phyloP scores from a whole-genome alignment of 129 eudicot genomes.

The Pseudognaphalium luteoalbum region DNA sequence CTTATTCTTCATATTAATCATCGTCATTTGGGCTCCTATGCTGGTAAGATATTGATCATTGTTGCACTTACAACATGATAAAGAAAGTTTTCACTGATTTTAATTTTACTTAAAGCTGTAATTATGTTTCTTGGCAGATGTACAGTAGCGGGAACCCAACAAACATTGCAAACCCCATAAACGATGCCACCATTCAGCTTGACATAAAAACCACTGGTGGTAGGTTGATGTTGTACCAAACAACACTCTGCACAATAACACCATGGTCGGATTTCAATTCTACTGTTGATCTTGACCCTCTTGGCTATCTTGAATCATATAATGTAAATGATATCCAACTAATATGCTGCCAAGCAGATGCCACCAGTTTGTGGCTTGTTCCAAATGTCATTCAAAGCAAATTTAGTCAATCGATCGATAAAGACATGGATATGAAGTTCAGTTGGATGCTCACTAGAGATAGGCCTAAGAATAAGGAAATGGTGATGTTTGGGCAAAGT shows the following conservation, averaged over 20 bases:
- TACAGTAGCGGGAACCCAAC: constrained; percentile 65
- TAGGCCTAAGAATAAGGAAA: constrained; percentile 56
- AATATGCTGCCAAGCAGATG: constrained; percentile 61
- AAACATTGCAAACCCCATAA: constrained; percentile 57
- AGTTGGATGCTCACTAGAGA: constrained; percentile 48
- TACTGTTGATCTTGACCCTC: constrained; percentile 44
- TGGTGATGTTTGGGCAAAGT: constrained; percentile 45
- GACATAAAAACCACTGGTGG: constrained; percentile 45
- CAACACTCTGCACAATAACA: constrained; percentile 49
- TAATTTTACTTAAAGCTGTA: background rate
- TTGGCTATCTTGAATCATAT: constrained; percentile 43
- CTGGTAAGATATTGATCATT: constrained; percentile 37
- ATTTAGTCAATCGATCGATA: constrained; percentile 36
- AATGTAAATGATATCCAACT: constrained; percentile 48
- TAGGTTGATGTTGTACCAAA: constrained; percentile 43
- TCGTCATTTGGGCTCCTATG: constrained; percentile 65
- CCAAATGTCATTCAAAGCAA: constrained; percentile 41
- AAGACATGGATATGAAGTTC: constrained; percentile 41
- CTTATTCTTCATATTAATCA: constrained; percentile 43
- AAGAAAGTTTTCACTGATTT: background rate
- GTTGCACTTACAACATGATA: background rate
- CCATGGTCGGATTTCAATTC: constrained; percentile 40
- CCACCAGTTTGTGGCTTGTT: constrained; percentile 52
- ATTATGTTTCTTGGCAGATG: constrained; percentile 38
- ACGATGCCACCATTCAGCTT: constrained; percentile 55